Base-by-base conservation (phyloP, 2,329 filamentous ascomycete genomes). In the Aspergillus jensenii region DNA sequence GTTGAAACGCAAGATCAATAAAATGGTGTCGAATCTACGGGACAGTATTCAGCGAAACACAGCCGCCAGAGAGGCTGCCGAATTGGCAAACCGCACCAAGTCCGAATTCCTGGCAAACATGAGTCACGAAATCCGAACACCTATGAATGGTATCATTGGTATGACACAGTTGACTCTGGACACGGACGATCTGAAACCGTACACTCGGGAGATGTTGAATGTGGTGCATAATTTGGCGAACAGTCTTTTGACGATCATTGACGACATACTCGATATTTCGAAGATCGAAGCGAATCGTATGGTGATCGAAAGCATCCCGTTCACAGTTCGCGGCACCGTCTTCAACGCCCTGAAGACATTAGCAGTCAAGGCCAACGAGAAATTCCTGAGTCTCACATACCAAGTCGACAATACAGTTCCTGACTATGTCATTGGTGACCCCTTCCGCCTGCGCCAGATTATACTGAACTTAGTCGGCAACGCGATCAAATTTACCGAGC, bases 91-190 rank as follows among this genome's bases (percentile, higher is more conserved):
- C 81, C 93, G 96, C 78, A 98, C 93, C 43, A 99, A 99, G 73
- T 97, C 93, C 9, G 95, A 98, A 71, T 99, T 99, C 80, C 80
- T 99, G 59, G 95, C 95, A 59, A 99, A 99, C 74, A 98, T 98
- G 93, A 96, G 91, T 46, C 93, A 98, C 83, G 93, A 98, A 76
- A 98, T 98, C 67, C 86, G 93, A 72, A 99, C 95, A 37, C 95
- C 92, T 1, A 96, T 96, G 87, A 96, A 97, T 79, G 93, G 93
- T 67, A 97, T 97, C 71, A 96, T 97, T 66, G 93, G 93, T 70
- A 97, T 98, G 93, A 97, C 93, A 3, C 93, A 97, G 74, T 82
- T 99, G 56, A 97, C 95, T 1, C 83, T 99, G 54, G 95, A 99
- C 72, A 97, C 93, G 40, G 89, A 98, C 71, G 89, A 98, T 72